These are phyloP conservation scores for Apiotrichum sp. DNA, from an alignment of 1,284 basidiomycete genomes.

Conservation along the genomic window DNA sequence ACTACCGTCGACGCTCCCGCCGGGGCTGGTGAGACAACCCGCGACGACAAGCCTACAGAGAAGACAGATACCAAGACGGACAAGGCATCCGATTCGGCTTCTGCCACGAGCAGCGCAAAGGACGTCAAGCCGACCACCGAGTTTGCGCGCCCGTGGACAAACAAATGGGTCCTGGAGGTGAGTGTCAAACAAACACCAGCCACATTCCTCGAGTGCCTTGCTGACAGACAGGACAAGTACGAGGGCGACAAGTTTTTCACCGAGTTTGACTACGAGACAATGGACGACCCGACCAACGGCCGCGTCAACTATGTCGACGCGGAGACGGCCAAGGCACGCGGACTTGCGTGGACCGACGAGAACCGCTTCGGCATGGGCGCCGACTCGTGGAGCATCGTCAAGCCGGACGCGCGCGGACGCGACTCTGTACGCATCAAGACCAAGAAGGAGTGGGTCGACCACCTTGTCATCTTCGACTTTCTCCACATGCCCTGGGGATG, in stretches of 20 bases:
- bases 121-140: background rate
- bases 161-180: background rate
- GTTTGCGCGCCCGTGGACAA: background rate
- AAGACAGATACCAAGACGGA: background rate
- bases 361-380: conserved; percentile 29
- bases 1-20: too few relatives aligned
- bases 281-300: conserved; percentile 8
- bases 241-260: conserved; percentile 7
- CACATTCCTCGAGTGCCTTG: too few relatives aligned
- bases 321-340: background rate
- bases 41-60: too few relatives aligned
- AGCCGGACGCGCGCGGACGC: conserved; percentile 28
- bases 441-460: conserved; percentile 38
- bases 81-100: background rate
- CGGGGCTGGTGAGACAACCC: too few relatives aligned
- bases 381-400: conserved; percentile 23
- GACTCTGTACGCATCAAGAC: conserved; percentile 40
- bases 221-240: background rate
- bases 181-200: too few relatives aligned
- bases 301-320: conserved; percentile 8
- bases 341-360: conserved; percentile 6
- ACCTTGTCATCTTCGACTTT: conserved; percentile 37
- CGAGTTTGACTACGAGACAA: conserved; percentile 3
- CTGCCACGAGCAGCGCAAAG: background rate
- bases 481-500: conserved; percentile 46